Evolutionary conservation across 495 filamentous ascomycete genomes (phyloP).

Genomic region (Pyrenula aspistea): DNA sequence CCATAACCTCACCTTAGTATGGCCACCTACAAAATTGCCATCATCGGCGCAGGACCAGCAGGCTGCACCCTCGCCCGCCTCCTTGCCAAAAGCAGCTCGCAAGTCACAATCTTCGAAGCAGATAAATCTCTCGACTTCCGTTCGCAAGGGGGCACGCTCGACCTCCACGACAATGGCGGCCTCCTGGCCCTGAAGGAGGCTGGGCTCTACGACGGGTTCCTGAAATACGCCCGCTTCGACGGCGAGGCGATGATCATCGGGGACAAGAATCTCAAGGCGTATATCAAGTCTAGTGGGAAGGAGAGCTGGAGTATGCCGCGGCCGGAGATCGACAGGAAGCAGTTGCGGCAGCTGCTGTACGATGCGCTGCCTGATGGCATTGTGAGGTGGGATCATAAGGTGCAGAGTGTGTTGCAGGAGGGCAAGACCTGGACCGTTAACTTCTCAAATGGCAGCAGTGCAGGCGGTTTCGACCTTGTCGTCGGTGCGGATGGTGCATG

Average conservation of each 20-base stretch:
- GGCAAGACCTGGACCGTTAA: constrained; percentile 9
- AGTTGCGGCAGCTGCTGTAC: constrained; percentile 32
- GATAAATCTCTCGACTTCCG: constrained; percentile 26
- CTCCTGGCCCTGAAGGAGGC: constrained; percentile 36
- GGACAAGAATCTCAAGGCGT: constrained; percentile 11
- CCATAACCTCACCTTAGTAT: too few species aligned
- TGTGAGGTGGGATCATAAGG: constrained; percentile 11
- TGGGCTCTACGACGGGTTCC: constrained; percentile 34
- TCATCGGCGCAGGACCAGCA: constrained; percentile 43
- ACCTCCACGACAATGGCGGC: constrained; percentile 39
- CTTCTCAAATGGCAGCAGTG: constrained; percentile 13
- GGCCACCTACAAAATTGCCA: constrained; percentile 28
- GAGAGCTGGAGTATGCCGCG: not conserved
- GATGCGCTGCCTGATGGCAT: constrained; percentile 20
- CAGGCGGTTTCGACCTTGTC: constrained; percentile 35
- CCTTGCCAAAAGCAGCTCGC: constrained; percentile 26
- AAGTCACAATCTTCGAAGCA: constrained; percentile 35
- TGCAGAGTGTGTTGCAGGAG: constrained; percentile 9
- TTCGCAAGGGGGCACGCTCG: constrained; percentile 40
- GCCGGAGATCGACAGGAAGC: constrained; percentile 27
- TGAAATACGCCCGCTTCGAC: constrained; percentile 28
- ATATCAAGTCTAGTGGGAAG: constrained; percentile 2
- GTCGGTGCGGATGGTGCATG: constrained; percentile 55
- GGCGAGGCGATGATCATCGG: constrained; percentile 19
- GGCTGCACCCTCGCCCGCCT: constrained; percentile 44